Conservation (phyloP, 768 basidiomycete genomes). For the Mycena vitilis region DNA sequence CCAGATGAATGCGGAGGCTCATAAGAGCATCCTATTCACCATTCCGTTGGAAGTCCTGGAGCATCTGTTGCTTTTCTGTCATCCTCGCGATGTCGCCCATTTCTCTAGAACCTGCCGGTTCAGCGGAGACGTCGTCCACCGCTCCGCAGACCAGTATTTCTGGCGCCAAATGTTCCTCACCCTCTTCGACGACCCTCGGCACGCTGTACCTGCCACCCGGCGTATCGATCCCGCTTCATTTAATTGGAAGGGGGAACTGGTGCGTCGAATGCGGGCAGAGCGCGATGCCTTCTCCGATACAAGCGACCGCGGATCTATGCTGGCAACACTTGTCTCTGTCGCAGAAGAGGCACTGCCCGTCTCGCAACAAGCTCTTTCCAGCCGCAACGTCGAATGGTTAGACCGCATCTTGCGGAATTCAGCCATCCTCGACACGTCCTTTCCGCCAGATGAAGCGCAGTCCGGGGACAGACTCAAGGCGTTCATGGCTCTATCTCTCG, state of each 20-base stretch:
- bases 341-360: slow-evolving; percentile 50
- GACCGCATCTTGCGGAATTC: slow-evolving; percentile 54
- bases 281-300: slow-evolving; percentile 35
- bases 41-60: slow-evolving; percentile 72
- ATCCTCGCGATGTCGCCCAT: slow-evolving; percentile 67
- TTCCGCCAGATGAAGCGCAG: slow-evolving; percentile 41
- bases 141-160: slow-evolving; percentile 64
- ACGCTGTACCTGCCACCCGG: slow-evolving; percentile 36
- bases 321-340: slow-evolving; percentile 55
- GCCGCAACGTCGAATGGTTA: slow-evolving; percentile 61
- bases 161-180: slow-evolving; percentile 76
- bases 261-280: slow-evolving; percentile 56
- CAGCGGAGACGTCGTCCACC: slow-evolving; percentile 62
- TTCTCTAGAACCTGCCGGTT: slow-evolving; percentile 67
- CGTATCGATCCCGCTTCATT: slow-evolving; percentile 30
- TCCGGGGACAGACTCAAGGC: slow-evolving; percentile 59
- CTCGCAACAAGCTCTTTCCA: slow-evolving; percentile 41
- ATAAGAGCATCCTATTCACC: slow-evolving; percentile 39
- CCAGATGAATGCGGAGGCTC: background rate
- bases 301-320: slow-evolving; percentile 46
- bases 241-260: slow-evolving; percentile 52
- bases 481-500: slow-evolving; percentile 59
- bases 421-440: slow-evolving; percentile 46
- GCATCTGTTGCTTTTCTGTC: slow-evolving; percentile 65
- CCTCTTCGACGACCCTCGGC: slow-evolving; percentile 76